Base-by-base conservation (phyloP, 2,329 filamentous ascomycete genomes). In the Kalaharituber pfeilii region DNA sequence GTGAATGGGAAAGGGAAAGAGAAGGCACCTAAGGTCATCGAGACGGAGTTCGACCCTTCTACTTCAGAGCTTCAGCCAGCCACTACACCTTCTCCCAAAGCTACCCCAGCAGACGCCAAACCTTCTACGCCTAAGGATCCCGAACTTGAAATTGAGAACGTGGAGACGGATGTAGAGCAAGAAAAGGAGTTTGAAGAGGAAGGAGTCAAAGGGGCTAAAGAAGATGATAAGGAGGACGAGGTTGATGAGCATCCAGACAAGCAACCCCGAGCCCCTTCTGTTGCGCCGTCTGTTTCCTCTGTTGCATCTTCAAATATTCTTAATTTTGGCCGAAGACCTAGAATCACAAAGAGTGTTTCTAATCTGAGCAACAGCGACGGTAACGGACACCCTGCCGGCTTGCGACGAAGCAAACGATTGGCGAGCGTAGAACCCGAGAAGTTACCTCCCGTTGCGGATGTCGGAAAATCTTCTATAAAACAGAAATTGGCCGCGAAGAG, bases 191-290 rank as follows among this genome's bases (percentile, higher is more conserved):
- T 24, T 29, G 42, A 4, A 45, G 45, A 50, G n/a, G 28, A 49
- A 11, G 59, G 57, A 24, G 66, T 59, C 30, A 66, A 70, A 36
- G 65, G 65, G 55, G 63, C 69, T 42, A 68, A 66, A 7, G 66
- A 65, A 11, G 60, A 56, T 11, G 62, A 65, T 1, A 67, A 62
- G 15, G 66, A 67, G 47, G 68, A 70, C 20, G 59, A 61, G 51
- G 61, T 60, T 15, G 63, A 66, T 13, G 67, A 69, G 28, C 61
- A 66, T 47, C 61, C 65, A 49, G 67, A 69, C 27, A 47, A 47
- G 22, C 42, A 13, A 13, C 15, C 42, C 13, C 42, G 42, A 15
- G n/a, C 42, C 42, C 18, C 42, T 20, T 47, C 42, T 20, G 42
- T 47, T 4, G 42, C 42, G 13, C 42, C 42, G 11, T 47, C 42